Percentiles rank a stretch among this genome's conserved stretches.
Conservation (phyloP, 805 yeast species). For the Yamadazyma philogaea region DNA sequence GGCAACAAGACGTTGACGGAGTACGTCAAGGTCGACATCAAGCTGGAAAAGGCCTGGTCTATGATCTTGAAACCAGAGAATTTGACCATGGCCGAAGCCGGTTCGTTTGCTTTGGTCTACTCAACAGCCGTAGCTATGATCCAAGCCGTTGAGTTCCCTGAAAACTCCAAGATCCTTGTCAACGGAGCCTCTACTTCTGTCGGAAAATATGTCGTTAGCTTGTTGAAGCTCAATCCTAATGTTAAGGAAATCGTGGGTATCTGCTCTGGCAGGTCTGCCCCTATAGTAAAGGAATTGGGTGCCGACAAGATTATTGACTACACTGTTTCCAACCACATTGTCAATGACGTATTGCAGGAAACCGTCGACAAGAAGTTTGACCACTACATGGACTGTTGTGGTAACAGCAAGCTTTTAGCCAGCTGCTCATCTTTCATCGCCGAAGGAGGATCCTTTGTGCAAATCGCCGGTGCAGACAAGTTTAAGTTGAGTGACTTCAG, state of each 20-base stretch:
- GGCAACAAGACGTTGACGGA: slow-evolving; percentile 43
- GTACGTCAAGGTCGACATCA: slow-evolving; percentile 42
- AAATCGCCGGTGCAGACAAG: slow-evolving; percentile 57
- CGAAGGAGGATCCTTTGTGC: slow-evolving; percentile 47
- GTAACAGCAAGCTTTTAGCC: slow-evolving; percentile 50
- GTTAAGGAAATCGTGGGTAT: slow-evolving; percentile 55
- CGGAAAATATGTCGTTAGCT: slow-evolving; percentile 54
- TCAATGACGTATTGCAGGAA: slow-evolving; percentile 33
- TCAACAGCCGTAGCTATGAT: slow-evolving; percentile 56
- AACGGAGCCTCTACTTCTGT: slow-evolving; percentile 76
- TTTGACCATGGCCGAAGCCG: slow-evolving; percentile 54
- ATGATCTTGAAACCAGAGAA: slow-evolving; percentile 38
- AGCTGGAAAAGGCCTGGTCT: neutral
- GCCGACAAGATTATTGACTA: slow-evolving; percentile 61
- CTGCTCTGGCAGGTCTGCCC: slow-evolving; percentile 51
- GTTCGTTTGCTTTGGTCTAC: slow-evolving; percentile 61
- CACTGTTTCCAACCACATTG: slow-evolving; percentile 37
- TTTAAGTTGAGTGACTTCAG: slow-evolving; percentile 1
- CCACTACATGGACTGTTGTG: slow-evolving; percentile 62
- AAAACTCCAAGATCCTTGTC: slow-evolving; percentile 51
- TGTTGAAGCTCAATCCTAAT: slow-evolving; percentile 43
- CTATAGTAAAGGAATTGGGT: slow-evolving; percentile 47
- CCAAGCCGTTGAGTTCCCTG: slow-evolving; percentile 29
- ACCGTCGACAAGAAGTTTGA: slow-evolving; percentile 46
- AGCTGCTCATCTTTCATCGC: slow-evolving; percentile 42